phyloP scores from a whole-genome alignment of 495 filamentous ascomycete species.

The Astrocystis sublimbata region DNA sequence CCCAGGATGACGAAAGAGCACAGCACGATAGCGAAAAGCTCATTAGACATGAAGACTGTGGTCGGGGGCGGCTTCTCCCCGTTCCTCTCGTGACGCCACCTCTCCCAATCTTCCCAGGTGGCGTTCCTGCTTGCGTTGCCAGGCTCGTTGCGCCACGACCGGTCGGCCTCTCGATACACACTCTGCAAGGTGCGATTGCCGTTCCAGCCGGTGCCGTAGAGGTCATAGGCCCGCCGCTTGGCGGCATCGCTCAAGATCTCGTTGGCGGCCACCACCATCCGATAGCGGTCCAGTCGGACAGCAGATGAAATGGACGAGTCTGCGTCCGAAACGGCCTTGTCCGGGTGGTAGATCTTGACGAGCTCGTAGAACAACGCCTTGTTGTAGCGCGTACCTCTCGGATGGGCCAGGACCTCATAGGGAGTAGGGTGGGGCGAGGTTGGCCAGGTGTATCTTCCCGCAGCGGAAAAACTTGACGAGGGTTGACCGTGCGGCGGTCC shows the following conservation, averaged over 20 bases:
- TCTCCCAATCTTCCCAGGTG: constrained; percentile 99
- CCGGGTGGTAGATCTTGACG: constrained; percentile 94
- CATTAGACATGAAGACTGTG: constrained; percentile 71
- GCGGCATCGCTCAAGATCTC: constrained; percentile 82
- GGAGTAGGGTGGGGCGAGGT: constrained; percentile 65
- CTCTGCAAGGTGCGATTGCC: constrained; percentile 41
- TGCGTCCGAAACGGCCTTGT: constrained; percentile 55
- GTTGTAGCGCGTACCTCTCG: constrained; percentile 66
- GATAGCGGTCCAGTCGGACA: constrained; percentile 79
- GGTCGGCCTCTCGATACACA: constrained; percentile 40
- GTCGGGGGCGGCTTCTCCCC: constrained; percentile 49
- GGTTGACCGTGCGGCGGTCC: constrained; percentile 21
- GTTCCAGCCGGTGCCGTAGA: constrained; percentile 78
- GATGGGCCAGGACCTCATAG: constrained; percentile 80
- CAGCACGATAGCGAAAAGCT: constrained; percentile 69
- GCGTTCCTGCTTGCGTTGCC: constrained; percentile 74
- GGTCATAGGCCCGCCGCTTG: constrained; percentile 79
- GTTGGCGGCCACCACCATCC: constrained; percentile 81
- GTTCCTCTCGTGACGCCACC: constrained; percentile 64
- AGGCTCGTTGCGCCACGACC: constrained; percentile 50
- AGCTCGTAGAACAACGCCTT: constrained; percentile 85
- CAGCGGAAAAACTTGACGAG: constrained; percentile 27
- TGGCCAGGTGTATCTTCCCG: constrained; percentile 45
- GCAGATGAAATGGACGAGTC: constrained; percentile 53
- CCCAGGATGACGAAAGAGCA: constrained; percentile 66